Evolutionary conservation across 495 filamentous ascomycete species (phyloP).

Genomic region (Penicillium lagena): DNA sequence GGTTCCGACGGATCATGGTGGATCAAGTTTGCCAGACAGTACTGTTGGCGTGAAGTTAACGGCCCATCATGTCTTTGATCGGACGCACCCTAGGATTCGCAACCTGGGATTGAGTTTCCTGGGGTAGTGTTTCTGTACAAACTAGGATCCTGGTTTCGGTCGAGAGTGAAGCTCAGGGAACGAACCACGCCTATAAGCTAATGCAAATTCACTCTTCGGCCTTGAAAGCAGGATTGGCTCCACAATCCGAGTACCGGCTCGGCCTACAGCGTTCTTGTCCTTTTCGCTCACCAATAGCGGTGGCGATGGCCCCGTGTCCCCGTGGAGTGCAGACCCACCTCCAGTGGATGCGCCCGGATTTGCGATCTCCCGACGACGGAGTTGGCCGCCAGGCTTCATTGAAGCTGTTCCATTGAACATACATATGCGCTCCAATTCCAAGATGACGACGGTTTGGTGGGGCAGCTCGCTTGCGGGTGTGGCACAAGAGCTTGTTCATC

Average conservation of each 20-base stretch:
- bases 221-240: background rate
- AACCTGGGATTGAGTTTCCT: background rate
- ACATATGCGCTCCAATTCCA: conserved; percentile 5
- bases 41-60: background rate
- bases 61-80: background rate
- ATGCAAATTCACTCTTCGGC: background rate
- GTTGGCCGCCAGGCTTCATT: background rate
- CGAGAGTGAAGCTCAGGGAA: background rate
- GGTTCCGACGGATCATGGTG: conserved; percentile 8
- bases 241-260: background rate
- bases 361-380: conserved; percentile 5
- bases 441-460: background rate
- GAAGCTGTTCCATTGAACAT: conserved; percentile 1
- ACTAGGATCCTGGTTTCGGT: background rate
- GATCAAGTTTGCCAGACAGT: background rate
- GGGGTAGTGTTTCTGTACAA: background rate
- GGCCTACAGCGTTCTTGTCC: background rate
- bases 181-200: background rate
- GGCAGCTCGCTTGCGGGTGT: background rate
- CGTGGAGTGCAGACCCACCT: background rate
- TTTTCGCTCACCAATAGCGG: conserved; percentile 2
- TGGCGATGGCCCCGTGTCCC: background rate
- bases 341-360: background rate
- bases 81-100: background rate
- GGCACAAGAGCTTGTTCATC: conserved; percentile 3